Evolutionary conservation across 225 moss, liverwort and hornwort genomes (phyloP), one percentile per base, ranked within the genome.

Genomic region (Lunularia cruciata): DNA sequence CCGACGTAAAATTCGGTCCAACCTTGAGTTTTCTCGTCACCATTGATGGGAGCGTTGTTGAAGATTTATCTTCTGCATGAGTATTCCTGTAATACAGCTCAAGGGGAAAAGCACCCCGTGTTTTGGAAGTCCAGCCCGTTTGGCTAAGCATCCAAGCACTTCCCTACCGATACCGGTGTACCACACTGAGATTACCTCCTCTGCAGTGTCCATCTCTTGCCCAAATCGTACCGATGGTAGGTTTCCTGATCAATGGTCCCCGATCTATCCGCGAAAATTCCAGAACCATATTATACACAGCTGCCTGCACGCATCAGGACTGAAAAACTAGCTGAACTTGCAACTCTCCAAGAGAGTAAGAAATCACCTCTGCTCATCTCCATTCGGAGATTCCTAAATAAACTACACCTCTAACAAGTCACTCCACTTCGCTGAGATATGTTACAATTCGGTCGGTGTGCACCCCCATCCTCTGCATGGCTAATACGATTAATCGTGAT

Each of bases 301-400:
- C 28, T 64, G 45, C 28, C 30, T 46, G 63, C 45, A 64, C 42
- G 63, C 63, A 63, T 10, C 42, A 27, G 63, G 60, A 32, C 20
- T 40, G 38, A 59, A 8, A 64, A 64, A 46, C 42, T 45, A 46
- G 63, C 15, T 30, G 18, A 2, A 15, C 12, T 15, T 9, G 1
- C 45, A 64, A 64, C 4, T 27, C 43, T 45, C 26, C 26, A 19
- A 13, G 27, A 25, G 18, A 46, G 28, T 64, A 5, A 46, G 15
- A 27, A 30, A 12, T 37, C 8, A 64, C 19, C 3, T 18, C 30
- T 18, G 23, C 26, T 26, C 45, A 46, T 45, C 14, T 30, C 62
- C 63, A 46, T 32, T 12, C 34, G 18, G 33, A 57, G 6, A 36
- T 19, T 20, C 36, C 59, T 60, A 60, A 19, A 20, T 0, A 36